Evolutionary conservation across 2,329 filamentous ascomycete genomes (phyloP).

Genomic region (Colletotrichum gloeosporioides): DNA sequence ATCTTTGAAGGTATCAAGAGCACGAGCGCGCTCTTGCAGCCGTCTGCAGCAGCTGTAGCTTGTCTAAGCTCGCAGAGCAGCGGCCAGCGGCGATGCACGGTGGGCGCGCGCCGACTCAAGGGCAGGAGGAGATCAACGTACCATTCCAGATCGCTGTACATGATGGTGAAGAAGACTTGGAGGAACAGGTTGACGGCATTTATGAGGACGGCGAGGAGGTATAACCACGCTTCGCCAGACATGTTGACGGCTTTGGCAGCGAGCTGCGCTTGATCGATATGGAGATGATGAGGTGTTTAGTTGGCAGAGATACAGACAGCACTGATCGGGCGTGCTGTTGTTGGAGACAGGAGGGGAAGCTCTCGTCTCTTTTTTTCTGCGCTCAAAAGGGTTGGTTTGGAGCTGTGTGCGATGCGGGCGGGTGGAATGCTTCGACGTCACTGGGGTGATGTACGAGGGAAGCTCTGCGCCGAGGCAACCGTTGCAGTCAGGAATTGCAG

Average conservation of each 20-base stretch:
- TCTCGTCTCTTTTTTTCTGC: not conserved
- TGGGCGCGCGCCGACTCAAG: not conserved
- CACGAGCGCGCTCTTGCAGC: not conserved
- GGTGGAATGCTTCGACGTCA: conserved; percentile 21
- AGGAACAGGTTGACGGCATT: conserved; percentile 99
- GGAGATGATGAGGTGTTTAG: not conserved
- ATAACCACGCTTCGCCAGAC: conserved; percentile 98
- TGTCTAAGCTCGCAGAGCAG: not conserved
- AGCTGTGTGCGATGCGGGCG: conserved; percentile 6
- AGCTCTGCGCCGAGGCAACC: conserved; percentile 6
- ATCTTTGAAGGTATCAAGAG: not conserved
- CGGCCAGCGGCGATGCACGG: not conserved
- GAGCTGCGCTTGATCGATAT: conserved; percentile 6
- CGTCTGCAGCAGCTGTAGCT: not conserved
- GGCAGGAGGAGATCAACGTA: conserved; percentile 51
- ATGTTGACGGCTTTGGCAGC: conserved; percentile 54
- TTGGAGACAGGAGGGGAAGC: not conserved
- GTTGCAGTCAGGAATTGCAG: not conserved
- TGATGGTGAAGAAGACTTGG: conserved; percentile 99
- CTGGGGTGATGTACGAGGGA: conserved; percentile 16
- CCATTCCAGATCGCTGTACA: conserved; percentile 99
- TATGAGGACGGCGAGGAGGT: conserved; percentile 96
- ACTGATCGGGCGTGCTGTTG: conserved; percentile 6
- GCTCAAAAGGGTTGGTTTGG: not conserved
- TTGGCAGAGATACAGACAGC: not conserved